Evolutionary conservation across 805 yeast species (phyloP).

Genomic region (Teunomyces aglyptinius): DNA sequence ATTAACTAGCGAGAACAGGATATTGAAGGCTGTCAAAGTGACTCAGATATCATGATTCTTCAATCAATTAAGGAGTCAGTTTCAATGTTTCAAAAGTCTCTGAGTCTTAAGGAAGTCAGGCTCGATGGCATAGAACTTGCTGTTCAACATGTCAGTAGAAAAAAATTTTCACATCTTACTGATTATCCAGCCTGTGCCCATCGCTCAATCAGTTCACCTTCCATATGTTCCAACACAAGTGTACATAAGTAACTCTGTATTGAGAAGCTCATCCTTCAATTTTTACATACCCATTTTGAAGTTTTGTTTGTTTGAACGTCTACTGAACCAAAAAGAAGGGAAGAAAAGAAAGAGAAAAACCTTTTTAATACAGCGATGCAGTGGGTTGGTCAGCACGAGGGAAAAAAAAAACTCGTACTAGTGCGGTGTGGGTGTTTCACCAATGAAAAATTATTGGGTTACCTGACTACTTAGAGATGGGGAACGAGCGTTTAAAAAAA

Average conservation of each 20-base stretch:
- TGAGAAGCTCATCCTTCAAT: neutral
- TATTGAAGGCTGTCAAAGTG: too few species aligned
- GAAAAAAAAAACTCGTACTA: conserved; percentile 7
- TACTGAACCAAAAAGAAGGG: conserved; percentile 19
- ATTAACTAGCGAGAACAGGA: too few species aligned
- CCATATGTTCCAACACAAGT: neutral
- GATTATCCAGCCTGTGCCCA: neutral
- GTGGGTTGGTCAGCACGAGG: conserved; percentile 15
- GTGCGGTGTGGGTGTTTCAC: neutral
- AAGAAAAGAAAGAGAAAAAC: conserved; percentile 15
- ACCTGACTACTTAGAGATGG: conserved; percentile 1
- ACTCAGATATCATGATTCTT: too few species aligned
- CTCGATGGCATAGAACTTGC: neutral
- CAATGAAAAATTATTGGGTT: neutral
- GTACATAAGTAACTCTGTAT: neutral
- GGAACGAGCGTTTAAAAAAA: conserved; percentile 1
- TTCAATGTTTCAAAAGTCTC: neutral
- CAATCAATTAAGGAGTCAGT: too few species aligned
- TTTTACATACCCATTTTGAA: conserved; percentile 37
- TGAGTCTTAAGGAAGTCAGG: neutral
- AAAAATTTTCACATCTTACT: neutral
- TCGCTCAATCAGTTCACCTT: neutral
- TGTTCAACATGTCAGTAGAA: neutral
- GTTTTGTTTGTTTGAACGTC: conserved; percentile 21
- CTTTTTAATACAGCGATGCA: conserved; percentile 10